Evolutionary conservation across 1,284 basidiomycete species (phyloP), one percentile per base, ranked within the genome.

Genomic region (Pseudozyma sp.): DNA sequence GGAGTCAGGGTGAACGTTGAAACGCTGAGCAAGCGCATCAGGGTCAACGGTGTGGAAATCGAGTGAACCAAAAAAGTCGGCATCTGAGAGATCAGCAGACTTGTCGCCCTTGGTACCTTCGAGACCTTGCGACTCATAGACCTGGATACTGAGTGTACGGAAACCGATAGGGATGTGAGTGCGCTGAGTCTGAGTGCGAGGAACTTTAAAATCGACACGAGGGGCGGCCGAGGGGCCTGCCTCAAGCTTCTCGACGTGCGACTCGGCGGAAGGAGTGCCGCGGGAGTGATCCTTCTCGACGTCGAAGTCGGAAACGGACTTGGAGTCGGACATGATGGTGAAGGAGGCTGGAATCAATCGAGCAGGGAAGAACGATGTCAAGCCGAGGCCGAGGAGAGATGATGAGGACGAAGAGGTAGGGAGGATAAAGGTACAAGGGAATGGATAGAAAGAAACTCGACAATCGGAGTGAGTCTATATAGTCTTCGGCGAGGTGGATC

Each of bases 41-140:
- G 80, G 66, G 2, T 86, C 76, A 16, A 90, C 82, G 47, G 82
- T 86, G 76, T 90, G 90, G 88, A 88, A 90, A 59, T 90, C 89
- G 57, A 90, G 86, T 58, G 68, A 64, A 18, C 67, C 58, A 18
- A 70, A 67, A 25, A 72, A 72, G 7, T 74, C 74, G 49, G 69
- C 65, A 49, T 61, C 69, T n/a, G 62, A 70, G 38, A 58, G 70
- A 42, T 78, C 44, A 19, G 43, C 44, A 31, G 25, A 31, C 21
- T 71, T 61, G 59, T 68, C 67, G 38, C 42, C 50, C 48, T 63
- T 70, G 14, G 40, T 48, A 16, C 52, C 63, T 21, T 70, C 69
- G 40, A 72, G 40, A 21, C 69, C 71, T 38, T 67, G 70, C 3
- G 76, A 77, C 36, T 76, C 66, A 57, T 73, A 75, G n/a, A 81